phyloP scores from a whole-genome alignment of 1,284 basidiomycete species.

The Naganishia sp. region DNA sequence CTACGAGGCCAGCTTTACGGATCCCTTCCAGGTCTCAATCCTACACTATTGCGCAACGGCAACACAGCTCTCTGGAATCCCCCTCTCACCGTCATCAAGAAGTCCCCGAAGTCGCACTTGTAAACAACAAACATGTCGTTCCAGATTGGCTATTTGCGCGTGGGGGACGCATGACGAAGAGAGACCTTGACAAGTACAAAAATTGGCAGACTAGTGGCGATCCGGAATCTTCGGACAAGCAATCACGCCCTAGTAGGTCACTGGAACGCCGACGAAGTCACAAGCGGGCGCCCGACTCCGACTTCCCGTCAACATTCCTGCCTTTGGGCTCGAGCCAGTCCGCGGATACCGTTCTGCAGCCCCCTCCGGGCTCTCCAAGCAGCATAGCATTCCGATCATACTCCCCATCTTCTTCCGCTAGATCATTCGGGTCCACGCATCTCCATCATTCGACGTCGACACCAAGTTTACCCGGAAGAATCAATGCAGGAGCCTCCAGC shows the following conservation, averaged over 20 bases:
- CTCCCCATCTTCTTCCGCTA: constrained; percentile 39
- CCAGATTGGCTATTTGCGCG: constrained; percentile 79
- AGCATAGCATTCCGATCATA: constrained; percentile 17
- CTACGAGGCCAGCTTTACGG: constrained; percentile 16
- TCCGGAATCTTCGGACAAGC: constrained; percentile 8
- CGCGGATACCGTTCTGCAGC: constrained; percentile 19
- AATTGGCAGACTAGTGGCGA: constrained; percentile 30
- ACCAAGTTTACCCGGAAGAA: constrained; percentile 40
- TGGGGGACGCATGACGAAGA: constrained; percentile 33
- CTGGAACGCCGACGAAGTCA: constrained; percentile 8
- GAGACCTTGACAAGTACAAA: constrained; percentile 34
- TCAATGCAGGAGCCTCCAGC: background rate
- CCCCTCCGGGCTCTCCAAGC: constrained; percentile 47
- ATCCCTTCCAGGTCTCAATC: constrained; percentile 23
- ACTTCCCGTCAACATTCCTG: constrained; percentile 28
- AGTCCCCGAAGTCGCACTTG: constrained; percentile 86
- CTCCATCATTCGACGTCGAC: constrained; percentile 50
- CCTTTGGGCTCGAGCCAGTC: constrained; percentile 12
- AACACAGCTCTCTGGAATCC: constrained; percentile 33
- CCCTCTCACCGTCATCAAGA: constrained; percentile 58
- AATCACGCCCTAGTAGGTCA: background rate
- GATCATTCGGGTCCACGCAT: constrained; percentile 33
- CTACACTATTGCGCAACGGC: constrained; percentile 11
- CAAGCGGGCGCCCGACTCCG: constrained; percentile 23
- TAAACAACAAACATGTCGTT: constrained; percentile 91